Evolutionary conservation across 352 stramenopile genomes (phyloP).

Genomic region (Peronospora destructor): DNA sequence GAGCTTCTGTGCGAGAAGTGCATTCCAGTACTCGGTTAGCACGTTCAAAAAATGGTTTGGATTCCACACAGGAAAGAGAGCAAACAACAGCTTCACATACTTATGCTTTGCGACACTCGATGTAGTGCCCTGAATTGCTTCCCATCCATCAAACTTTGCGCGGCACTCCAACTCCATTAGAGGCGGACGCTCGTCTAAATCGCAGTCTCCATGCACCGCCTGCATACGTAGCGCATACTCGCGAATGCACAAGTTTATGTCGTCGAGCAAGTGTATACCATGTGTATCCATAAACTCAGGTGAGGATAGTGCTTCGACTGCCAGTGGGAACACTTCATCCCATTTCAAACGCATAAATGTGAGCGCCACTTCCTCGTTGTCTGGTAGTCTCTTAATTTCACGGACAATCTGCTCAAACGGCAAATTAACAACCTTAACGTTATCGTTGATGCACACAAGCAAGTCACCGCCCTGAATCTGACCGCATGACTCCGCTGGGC

Average conservation of each 20-base stretch:
- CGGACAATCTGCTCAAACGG: slow-evolving; percentile 70
- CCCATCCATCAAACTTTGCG: slow-evolving; percentile 75
- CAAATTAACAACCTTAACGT: slow-evolving; percentile 42
- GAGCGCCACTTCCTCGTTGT: slow-evolving; percentile 37
- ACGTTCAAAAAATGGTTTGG: slow-evolving; percentile 45
- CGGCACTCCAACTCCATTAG: slow-evolving; percentile 64
- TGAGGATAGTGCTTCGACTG: slow-evolving; percentile 39
- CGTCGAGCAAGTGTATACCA: slow-evolving; percentile 36
- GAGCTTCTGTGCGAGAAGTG: slow-evolving; percentile 20
- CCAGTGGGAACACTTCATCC: slow-evolving; percentile 48
- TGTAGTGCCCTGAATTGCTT: slow-evolving; percentile 47
- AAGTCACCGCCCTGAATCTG: slow-evolving; percentile 60
- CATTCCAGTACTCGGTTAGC: slow-evolving; percentile 35
- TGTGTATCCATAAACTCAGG: slow-evolving; percentile 43
- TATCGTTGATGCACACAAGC: slow-evolving; percentile 59
- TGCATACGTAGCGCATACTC: slow-evolving; percentile 81
- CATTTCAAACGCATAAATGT: slow-evolving; percentile 57
- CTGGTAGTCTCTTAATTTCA: slow-evolving; percentile 49
- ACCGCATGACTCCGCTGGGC: slow-evolving; percentile 53
- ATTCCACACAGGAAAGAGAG: slow-evolving; percentile 66
- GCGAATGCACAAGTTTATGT: slow-evolving; percentile 65
- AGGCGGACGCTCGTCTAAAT: slow-evolving; percentile 41
- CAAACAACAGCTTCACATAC: slow-evolving; percentile 76
- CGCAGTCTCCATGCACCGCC: slow-evolving; percentile 59
- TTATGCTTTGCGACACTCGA: slow-evolving; percentile 45